Percentiles rank a stretch among this genome's conserved stretches.
phyloP scores from a whole-genome alignment of 2,329 filamentous ascomycete genomes.

The Coleophoma eucalyptorum region DNA sequence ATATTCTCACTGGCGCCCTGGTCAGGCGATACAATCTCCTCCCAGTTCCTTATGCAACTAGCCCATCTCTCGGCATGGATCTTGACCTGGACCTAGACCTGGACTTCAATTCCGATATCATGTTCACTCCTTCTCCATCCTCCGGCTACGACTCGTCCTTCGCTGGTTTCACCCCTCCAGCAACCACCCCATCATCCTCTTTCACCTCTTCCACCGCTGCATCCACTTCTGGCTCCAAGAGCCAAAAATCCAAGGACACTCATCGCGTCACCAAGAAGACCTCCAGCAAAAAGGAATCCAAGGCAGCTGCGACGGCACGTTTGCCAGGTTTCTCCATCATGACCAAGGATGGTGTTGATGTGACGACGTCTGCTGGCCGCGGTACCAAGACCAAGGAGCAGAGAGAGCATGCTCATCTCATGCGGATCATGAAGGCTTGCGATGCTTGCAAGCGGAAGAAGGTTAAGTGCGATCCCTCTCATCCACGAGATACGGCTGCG shows the following conservation, averaged over 20 bases:
- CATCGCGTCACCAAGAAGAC: conserved; percentile 19
- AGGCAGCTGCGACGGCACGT: conserved; percentile 19
- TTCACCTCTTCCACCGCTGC: too few species aligned
- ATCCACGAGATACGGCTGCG: neutral
- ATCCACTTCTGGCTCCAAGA: neutral
- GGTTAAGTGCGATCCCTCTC: conserved; percentile 34
- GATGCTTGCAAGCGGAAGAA: conserved; percentile 60
- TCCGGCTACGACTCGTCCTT: conserved; percentile 28
- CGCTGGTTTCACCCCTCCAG: conserved; percentile 25
- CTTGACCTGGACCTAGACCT: conserved; percentile 17
- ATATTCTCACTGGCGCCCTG: conserved; percentile 55
- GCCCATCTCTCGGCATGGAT: conserved; percentile 47
- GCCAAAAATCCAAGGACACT: neutral
- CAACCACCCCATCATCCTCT: neutral
- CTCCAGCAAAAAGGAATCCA: conserved; percentile 16
- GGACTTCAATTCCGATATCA: conserved; percentile 33
- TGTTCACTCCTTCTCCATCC: conserved; percentile 31
- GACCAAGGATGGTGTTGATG: conserved; percentile 58
- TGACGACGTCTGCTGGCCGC: conserved; percentile 58
- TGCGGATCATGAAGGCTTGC: conserved; percentile 66
- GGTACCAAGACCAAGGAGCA: conserved; percentile 66
- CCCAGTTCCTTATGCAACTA: conserved; percentile 33
- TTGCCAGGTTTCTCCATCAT: conserved; percentile 65
- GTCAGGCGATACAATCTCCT: conserved; percentile 35
- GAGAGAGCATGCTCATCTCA: conserved; percentile 62